These are phyloP conservation scores for Cercophora newfieldiana DNA, from an alignment of 495 filamentous ascomycete species.

Conservation along the genomic window DNA sequence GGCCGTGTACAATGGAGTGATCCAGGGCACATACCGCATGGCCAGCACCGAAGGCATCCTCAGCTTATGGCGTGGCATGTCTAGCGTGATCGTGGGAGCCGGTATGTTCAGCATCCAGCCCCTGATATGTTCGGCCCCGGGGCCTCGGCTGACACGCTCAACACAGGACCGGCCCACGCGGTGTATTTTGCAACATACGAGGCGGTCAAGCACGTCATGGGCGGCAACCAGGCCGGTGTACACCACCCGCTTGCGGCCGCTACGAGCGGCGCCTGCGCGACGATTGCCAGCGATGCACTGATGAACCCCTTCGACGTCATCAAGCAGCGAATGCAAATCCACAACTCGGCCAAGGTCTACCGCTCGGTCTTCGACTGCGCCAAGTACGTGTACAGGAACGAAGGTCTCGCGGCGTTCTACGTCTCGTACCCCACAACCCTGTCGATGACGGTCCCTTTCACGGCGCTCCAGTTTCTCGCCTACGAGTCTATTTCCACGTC, in stretches of 20 bases:
- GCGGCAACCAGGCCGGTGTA: conserved; percentile 81
- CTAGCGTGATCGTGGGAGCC: conserved; percentile 92
- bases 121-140: neutral
- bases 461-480: conserved; percentile 91
- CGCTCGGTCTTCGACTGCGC: conserved; percentile 83
- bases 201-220: conserved; percentile 91
- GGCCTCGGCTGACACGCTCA: conserved; percentile 25
- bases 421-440: conserved; percentile 97
- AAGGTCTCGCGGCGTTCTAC: conserved; percentile 93
- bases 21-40: conserved; percentile 89
- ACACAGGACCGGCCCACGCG: conserved; percentile 86
- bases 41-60: conserved; percentile 83
- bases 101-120: conserved; percentile 56
- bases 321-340: conserved; percentile 99
- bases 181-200: conserved; percentile 99
- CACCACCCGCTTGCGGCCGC: conserved; percentile 95
- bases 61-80: conserved; percentile 94
- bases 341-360: conserved; percentile 83
- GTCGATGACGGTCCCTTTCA: conserved; percentile 98
- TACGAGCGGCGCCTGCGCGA: conserved; percentile 87
- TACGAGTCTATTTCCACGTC: conserved; percentile 95
- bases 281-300: conserved; percentile 93
- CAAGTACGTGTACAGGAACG: conserved; percentile 76
- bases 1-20: conserved; percentile 85
- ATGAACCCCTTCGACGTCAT: conserved; percentile 99